These are phyloP conservation scores for Tephrocybe sp. DNA, from an alignment of 768 basidiomycete species.

Conservation along the genomic window DNA sequence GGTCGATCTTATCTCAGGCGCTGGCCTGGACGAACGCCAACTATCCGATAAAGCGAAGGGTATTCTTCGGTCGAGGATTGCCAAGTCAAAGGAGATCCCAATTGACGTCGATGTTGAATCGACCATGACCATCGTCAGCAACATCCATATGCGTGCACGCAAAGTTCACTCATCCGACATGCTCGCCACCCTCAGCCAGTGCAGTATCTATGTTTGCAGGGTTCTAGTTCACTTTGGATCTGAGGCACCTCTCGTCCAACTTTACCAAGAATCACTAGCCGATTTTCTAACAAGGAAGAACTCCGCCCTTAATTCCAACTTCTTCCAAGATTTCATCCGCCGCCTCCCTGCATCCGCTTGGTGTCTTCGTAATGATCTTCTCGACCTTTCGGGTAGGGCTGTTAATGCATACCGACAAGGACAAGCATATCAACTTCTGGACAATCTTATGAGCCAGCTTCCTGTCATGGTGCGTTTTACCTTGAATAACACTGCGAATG, in stretches of 20 bases:
- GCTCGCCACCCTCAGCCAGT: slow-evolving; percentile 61
- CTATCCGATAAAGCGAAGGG: slow-evolving; percentile 86
- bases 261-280: slow-evolving; percentile 62
- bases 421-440: slow-evolving; percentile 73
- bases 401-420: slow-evolving; percentile 76
- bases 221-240: slow-evolving; percentile 40
- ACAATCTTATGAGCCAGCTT: slow-evolving; percentile 57
- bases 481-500: background rate
- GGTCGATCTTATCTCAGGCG: slow-evolving; percentile 66
- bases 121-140: slow-evolving; percentile 46
- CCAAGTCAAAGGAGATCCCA: slow-evolving; percentile 70
- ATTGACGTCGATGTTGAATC: slow-evolving; percentile 42
- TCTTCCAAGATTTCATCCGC: slow-evolving; percentile 77
- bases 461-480: slow-evolving; percentile 41
- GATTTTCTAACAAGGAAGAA: slow-evolving; percentile 83
- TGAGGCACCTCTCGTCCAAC: slow-evolving; percentile 42
- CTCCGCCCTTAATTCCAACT: slow-evolving; percentile 66
- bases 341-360: slow-evolving; percentile 66
- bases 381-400: slow-evolving; percentile 53
- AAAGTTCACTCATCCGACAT: slow-evolving; percentile 61
- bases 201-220: slow-evolving; percentile 68
- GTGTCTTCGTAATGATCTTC: slow-evolving; percentile 57
- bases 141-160: slow-evolving; percentile 71
- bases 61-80: slow-evolving; percentile 70
- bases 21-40: slow-evolving; percentile 77